Conservation (phyloP, 495 filamentous ascomycete species). For the Penicillium taxi region DNA sequence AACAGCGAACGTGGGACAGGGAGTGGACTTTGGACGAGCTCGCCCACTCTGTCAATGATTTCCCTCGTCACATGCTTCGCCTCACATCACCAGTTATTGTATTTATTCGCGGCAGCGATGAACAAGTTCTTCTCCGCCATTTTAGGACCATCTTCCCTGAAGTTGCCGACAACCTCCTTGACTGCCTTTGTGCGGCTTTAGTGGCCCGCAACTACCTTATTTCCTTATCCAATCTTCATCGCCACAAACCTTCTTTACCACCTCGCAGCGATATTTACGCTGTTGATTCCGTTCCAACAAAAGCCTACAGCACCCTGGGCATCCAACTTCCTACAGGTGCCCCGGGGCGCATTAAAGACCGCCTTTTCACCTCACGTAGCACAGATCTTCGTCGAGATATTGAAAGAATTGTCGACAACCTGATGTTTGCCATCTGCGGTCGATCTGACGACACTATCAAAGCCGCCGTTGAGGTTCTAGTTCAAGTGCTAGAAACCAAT, state of each 20-base stretch:
- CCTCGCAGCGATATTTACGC: slow-evolving; percentile 16
- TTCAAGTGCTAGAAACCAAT: slow-evolving; percentile 36
- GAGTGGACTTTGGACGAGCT: slow-evolving; percentile 42
- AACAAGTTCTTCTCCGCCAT: slow-evolving; percentile 31
- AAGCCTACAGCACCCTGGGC: slow-evolving; percentile 29
- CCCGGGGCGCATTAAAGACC: slow-evolving; percentile 25
- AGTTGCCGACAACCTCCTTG: slow-evolving; percentile 47
- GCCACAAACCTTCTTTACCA: slow-evolving; percentile 18
- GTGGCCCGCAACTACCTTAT: slow-evolving; percentile 55
- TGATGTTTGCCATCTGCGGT: slow-evolving; percentile 34
- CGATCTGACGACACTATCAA: slow-evolving; percentile 31
- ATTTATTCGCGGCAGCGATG: slow-evolving; percentile 32
- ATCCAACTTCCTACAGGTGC: slow-evolving; percentile 25
- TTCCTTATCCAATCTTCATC: slow-evolving; percentile 24
- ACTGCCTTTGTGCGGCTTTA: slow-evolving; percentile 56
- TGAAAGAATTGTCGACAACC: slow-evolving; percentile 34
- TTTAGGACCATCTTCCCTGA: slow-evolving; percentile 53
- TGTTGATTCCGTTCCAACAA: slow-evolving; percentile 30
- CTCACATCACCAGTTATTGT: slow-evolving; percentile 42
- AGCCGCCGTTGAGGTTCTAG: slow-evolving; percentile 34
- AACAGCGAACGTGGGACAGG: slow-evolving; percentile 26
- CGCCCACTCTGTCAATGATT: slow-evolving; percentile 36
- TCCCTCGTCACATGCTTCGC: slow-evolving; percentile 35
- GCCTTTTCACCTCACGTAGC: slow-evolving; percentile 25
- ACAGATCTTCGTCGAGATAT: slow-evolving; percentile 28